Base-by-base conservation (phyloP, 2,329 filamentous ascomycete genomes). In the Stenocarpella maydis region DNA sequence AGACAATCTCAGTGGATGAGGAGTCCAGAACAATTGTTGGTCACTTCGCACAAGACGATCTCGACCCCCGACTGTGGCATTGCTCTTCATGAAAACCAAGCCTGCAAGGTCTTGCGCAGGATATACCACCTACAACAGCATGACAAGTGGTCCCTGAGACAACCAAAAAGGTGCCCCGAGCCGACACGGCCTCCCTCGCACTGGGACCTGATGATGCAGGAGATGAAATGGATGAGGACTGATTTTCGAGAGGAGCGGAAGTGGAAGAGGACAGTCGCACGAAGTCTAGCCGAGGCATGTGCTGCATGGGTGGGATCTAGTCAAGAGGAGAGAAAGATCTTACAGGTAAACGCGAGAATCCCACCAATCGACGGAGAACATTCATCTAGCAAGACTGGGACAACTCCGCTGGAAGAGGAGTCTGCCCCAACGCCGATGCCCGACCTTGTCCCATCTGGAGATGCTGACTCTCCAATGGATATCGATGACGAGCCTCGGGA, bases 151-250 rank as follows among this genome's bases (percentile, higher is more conserved):
- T 96, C 95, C 6, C 81, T 99, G 55, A 88, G 95, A 65, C 96
- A 99, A 76, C 90, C 95, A 52, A 93, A 97, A 77, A 91, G 94
- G 68, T 92, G 90, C 47, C 86, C 90, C 1, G 96, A 99, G 79
- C 95, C 95, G 5, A 85, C 88, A 4, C 88, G 94, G 45, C 91
- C 91, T 21, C 86, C 88, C 1, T 90, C 91, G 2, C 95, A 98
- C 74, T 93, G 91, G 88, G 96, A 99, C 80, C 87, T 95, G 65
- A 79, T 98, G 67, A 83, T 99, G 39, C 88, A 94, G 74, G 95
- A 99, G 82, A 93, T 95, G 88, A 97, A 95, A 79, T 98, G 95
- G 95, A 97, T 99, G 93, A 89, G 95, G 63, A 98, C 94, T 1
- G 96, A 99, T 80, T 98, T 98, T 76, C 88, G 92, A 64, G 93